A percentile compares a stretch with the other conserved stretches of the same genome.
These are phyloP conservation scores for Phialophora chinensis DNA, from an alignment of 2,329 filamentous ascomycete species.

Conservation along the genomic window DNA sequence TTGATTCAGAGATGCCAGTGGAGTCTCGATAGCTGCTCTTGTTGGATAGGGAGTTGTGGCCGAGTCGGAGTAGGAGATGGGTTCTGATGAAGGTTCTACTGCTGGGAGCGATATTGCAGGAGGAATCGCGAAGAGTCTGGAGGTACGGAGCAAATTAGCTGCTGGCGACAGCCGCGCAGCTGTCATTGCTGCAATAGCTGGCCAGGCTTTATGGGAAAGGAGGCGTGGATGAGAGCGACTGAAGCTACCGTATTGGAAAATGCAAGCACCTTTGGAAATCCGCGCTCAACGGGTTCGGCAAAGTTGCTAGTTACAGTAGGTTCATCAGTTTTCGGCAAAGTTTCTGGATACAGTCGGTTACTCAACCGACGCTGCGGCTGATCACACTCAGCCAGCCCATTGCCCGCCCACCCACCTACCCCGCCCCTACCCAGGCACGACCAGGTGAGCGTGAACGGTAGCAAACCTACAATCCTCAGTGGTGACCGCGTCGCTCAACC, in stretches of 20 bases:
- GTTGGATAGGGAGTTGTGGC: conserved; percentile 81
- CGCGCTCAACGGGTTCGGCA: background rate
- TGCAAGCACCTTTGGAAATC: background rate
- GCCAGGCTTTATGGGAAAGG: conserved; percentile 14
- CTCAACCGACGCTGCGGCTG: too few relatives aligned
- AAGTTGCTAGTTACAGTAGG: background rate
- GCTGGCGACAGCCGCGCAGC: conserved; percentile 61
- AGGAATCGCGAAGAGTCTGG: conserved; percentile 87
- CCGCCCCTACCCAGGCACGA: too few relatives aligned
- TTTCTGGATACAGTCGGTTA: too few relatives aligned
- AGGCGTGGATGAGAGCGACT: background rate
- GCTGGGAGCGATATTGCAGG: conserved; percentile 70
- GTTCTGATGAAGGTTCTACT: conserved; percentile 56
- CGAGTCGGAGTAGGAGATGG: conserved; percentile 64
- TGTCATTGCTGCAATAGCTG: conserved; percentile 48
- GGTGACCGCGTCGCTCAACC: background rate
- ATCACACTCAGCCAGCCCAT: too few relatives aligned
- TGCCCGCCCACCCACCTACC: too few relatives aligned
- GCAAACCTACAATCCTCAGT: background rate
- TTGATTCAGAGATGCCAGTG: conserved; percentile 70
- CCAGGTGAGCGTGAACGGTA: too few relatives aligned
- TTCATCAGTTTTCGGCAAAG: background rate
- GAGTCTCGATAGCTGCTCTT: conserved; percentile 80
- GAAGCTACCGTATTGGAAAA: background rate
- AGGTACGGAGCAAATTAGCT: conserved; percentile 76